Conservation (phyloP, 2,329 filamentous ascomycete species). For the Ophiostoma montium region DNA sequence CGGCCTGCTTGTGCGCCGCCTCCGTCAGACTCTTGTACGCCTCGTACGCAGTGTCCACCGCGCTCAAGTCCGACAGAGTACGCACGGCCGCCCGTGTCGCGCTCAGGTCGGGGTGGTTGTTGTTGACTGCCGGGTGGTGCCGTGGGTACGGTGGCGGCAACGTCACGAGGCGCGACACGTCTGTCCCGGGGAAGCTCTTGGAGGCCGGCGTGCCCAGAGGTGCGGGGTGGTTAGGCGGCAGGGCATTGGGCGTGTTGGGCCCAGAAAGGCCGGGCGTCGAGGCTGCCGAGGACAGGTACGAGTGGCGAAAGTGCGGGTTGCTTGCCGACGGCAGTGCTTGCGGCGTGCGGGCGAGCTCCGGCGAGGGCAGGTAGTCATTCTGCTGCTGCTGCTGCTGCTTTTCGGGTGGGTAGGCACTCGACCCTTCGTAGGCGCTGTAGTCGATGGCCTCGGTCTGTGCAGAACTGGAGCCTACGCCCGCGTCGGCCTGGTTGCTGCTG, state of each 20-base stretch:
- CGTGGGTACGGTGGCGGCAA: slow-evolving; percentile 87
- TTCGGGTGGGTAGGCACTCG: slow-evolving; percentile 38
- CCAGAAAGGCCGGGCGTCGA: slow-evolving; percentile 16
- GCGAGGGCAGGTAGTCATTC: slow-evolving; percentile 6
- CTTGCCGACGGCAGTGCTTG: slow-evolving; percentile 18
- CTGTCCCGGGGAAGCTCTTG: slow-evolving; percentile 20
- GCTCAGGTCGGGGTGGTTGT: slow-evolving; percentile 81
- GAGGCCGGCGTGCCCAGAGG: neutral
- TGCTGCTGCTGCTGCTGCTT: slow-evolving; percentile 20
- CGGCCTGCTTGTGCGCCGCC: slow-evolving; percentile 43
- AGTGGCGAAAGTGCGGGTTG: slow-evolving; percentile 21
- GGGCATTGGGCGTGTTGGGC: slow-evolving; percentile 31
- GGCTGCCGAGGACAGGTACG: slow-evolving; percentile 22
- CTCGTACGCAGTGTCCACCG: slow-evolving; percentile 56
- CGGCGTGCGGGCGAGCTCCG: slow-evolving; percentile 29
- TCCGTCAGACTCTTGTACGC: slow-evolving; percentile 41
- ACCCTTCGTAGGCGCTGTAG: slow-evolving; percentile 25
- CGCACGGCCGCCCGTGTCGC: slow-evolving; percentile 63
- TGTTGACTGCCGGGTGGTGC: slow-evolving; percentile 91
- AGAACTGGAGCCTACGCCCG: neutral
- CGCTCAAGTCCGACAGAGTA: slow-evolving; percentile 56
- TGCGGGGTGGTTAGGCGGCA: neutral
- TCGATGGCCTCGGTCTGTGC: neutral
- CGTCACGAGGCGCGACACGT: slow-evolving; percentile 84
- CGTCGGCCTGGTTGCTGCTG: neutral